phyloP scores from a whole-genome alignment of 768 basidiomycete species.

The Tulasnella calospora region DNA sequence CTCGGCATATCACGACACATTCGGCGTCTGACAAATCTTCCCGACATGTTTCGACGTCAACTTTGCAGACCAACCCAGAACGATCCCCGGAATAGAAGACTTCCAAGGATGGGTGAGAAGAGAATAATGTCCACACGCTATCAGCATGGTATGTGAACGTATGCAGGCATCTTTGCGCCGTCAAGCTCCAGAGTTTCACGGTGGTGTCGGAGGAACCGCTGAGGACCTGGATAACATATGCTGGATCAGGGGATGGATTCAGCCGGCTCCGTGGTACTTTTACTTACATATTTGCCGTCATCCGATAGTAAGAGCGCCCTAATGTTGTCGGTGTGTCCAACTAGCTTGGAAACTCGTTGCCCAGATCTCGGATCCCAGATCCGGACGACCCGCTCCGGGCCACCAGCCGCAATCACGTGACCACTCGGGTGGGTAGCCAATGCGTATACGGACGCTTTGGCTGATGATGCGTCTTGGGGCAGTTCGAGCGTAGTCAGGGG shows the following conservation, averaged over 20 bases:
- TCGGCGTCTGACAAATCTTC: slow-evolving; percentile 81
- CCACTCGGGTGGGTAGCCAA: slow-evolving; percentile 76
- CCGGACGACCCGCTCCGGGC: slow-evolving; percentile 84
- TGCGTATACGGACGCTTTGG: slow-evolving; percentile 72
- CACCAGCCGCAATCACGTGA: slow-evolving; percentile 76
- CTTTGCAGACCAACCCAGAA: slow-evolving; percentile 80
- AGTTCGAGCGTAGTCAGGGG: slow-evolving; percentile 63
- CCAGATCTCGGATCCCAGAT: slow-evolving; percentile 91
- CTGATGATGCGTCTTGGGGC: slow-evolving; percentile 54
- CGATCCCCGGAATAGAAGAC: slow-evolving; percentile 94
- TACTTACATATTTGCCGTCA: slow-evolving; percentile 81
- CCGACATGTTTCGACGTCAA: slow-evolving; percentile 76
- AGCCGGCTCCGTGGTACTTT: background rate
- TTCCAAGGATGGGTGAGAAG: slow-evolving; percentile 77
- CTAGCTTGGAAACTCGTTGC: slow-evolving; percentile 74
- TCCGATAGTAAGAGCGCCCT: slow-evolving; percentile 83
- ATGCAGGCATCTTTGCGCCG: slow-evolving; percentile 81
- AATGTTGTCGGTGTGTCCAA: slow-evolving; percentile 97
- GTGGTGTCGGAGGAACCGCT: slow-evolving; percentile 84
- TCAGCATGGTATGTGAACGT: slow-evolving; percentile 95
- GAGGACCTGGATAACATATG: slow-evolving; percentile 48
- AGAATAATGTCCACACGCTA: slow-evolving; percentile 87
- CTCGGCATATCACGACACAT: slow-evolving; percentile 69
- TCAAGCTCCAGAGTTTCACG: slow-evolving; percentile 90
- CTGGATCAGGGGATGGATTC: background rate